Evolutionary conservation across 352 stramenopile species (phyloP), one percentile per base, ranked within the genome.

Genomic region (Globisporangium recalcitrans): DNA sequence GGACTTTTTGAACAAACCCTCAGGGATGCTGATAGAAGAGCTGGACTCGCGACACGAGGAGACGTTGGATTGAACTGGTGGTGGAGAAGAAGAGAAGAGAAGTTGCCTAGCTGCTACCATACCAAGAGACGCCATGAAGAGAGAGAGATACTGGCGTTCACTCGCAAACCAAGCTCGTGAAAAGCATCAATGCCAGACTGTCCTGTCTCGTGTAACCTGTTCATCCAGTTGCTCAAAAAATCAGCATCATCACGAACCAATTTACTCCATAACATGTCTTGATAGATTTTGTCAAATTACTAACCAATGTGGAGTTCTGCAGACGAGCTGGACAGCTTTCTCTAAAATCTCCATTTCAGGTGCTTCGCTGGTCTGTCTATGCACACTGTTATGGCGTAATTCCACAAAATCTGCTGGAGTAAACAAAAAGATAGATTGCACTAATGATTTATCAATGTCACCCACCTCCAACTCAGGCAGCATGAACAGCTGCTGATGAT

Each of bases 1-100:
- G 6, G 59, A 58, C 11, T 64, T 64, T 26, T 36, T 64, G 1
- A 51, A 51, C 26, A 58, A 64, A 21, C 34, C 38, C 38, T 22
- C 38, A 16, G 38, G 38, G 38, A 5, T 32, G 40, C 40, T 51
- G 22, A 61, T 61, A 57, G 51, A 57, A 21, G 55, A 61, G 40
- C 38, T 46, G 16, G 19, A 21, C 16, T 46, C 38, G 38, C 10
- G 16, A 44, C 21, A 46, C 16, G 16, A 2, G 11, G 38, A 46
- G 38, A 2, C 5, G 19, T 21, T 46, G 38, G 11, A 46, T 46
- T 46, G 38, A 46, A 21, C 21, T 46, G 38, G 11, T 1, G 19
- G 2, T 11, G 27, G 5, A 31, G 27, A 31, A 4, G 6, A 4
- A 46, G 2, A 21, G 38, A 42, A 21, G 38, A 22, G 21, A 46